These are phyloP conservation scores for Ceratobasidium sp. DNA, from an alignment of 1,284 basidiomycete species.

Conservation along the genomic window DNA sequence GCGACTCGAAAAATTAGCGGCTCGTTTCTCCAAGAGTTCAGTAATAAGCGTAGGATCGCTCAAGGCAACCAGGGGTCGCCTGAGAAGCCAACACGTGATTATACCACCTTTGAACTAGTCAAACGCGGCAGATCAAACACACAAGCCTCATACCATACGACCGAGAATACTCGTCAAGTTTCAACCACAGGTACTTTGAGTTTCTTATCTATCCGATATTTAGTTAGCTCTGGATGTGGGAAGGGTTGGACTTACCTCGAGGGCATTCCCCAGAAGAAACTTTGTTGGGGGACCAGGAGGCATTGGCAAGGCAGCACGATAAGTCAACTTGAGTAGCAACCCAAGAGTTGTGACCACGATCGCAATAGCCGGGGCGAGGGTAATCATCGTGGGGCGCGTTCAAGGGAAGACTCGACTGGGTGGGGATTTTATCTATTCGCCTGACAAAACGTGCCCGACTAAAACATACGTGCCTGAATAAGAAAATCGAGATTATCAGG, in stretches of 20 bases:
- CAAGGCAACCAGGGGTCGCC: conserved; percentile 15
- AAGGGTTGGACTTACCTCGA: conserved; percentile 8
- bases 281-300: conserved; percentile 19
- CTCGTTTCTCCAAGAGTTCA: conserved; percentile 32
- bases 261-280: conserved; percentile 23
- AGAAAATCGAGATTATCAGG: no score
- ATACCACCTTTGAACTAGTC: conserved; percentile 16
- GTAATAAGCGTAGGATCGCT: not conserved
- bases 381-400: no score
- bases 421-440: no score
- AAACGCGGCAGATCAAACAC: not conserved
- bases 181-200: conserved; percentile 19
- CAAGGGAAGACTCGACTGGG: no score
- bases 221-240: not conserved
- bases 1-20: conserved; percentile 21
- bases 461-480: no score
- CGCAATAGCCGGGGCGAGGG: not conserved
- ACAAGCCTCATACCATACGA: conserved; percentile 7
- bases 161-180: conserved; percentile 19
- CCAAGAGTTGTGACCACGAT: not conserved
- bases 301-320: not conserved
- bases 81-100: conserved; percentile 9
- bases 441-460: no score
- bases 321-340: not conserved
- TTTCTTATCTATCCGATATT: conserved; percentile 10